Evolutionary conservation across 257 asterid species (phyloP).

Genomic region (Salvia miltiorrhiza): DNA sequence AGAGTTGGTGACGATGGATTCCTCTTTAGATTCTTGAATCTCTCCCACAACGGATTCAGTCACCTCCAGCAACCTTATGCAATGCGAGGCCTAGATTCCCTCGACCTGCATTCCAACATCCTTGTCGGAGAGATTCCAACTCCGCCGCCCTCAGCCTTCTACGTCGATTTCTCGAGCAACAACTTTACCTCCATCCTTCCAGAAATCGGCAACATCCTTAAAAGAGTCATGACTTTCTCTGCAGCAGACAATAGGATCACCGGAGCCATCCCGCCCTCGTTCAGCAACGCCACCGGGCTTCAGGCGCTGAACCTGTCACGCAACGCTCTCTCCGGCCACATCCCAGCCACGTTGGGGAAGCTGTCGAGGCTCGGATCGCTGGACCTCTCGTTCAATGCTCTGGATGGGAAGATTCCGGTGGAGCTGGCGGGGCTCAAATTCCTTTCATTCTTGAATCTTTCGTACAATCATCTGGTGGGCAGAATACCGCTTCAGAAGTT

Average conservation of each 20-base stretch:
- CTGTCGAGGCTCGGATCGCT: constrained; percentile 29
- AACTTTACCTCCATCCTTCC: constrained; percentile 37
- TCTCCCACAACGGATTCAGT: constrained; percentile 43
- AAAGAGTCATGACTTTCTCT: constrained; percentile 31
- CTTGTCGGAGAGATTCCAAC: constrained; percentile 39
- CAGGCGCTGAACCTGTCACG: constrained; percentile 45
- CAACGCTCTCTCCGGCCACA: constrained; percentile 33
- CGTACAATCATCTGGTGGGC: constrained; percentile 38
- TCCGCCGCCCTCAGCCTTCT: constrained; percentile 18
- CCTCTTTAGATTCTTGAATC: constrained; percentile 32
- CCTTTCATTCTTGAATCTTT: constrained; percentile 48
- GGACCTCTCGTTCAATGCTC: constrained; percentile 40
- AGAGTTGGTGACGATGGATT: constrained; percentile 29
- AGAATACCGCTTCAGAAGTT: constrained; percentile 54
- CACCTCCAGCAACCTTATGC: constrained; percentile 45
- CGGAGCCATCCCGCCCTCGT: constrained; percentile 49
- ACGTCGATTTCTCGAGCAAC: constrained; percentile 51
- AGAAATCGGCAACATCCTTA: constrained; percentile 20
- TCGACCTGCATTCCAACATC: constrained; percentile 49
- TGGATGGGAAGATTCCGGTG: constrained; percentile 43
- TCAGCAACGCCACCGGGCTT: constrained; percentile 45
- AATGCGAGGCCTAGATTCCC: constrained; percentile 24
- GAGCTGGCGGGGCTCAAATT: constrained; percentile 39
- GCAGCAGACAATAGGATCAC: constrained; percentile 38
- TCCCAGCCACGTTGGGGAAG: constrained; percentile 36